These are phyloP conservation scores for Nothophaeocryptopus gaeumannii DNA, from an alignment of 2,329 filamentous ascomycete species.

Conservation along the genomic window DNA sequence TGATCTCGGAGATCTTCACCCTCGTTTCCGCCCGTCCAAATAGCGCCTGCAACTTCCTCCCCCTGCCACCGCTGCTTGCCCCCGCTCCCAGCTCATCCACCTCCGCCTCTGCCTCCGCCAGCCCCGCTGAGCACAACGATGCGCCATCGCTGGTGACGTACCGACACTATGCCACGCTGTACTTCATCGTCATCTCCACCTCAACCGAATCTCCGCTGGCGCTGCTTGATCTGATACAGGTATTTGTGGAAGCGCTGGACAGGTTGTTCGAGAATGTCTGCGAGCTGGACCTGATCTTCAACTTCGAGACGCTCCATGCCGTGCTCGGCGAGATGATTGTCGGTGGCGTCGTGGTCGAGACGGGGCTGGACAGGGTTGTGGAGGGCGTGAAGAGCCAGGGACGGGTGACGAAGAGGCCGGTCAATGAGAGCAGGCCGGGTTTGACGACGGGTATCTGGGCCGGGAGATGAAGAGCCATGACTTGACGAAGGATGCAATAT, in stretches of 20 bases:
- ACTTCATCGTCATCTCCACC: slow-evolving; percentile 97
- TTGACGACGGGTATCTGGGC: slow-evolving; percentile 36
- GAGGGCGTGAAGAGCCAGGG: slow-evolving; percentile 75
- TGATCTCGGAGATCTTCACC: slow-evolving; percentile 95
- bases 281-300: slow-evolving; percentile 97
- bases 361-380: slow-evolving; percentile 82
- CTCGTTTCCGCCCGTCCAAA: slow-evolving; percentile 87
- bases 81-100: slow-evolving; percentile 18
- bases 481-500: no score
- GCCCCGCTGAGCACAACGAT: slow-evolving; percentile 67
- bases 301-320: slow-evolving; percentile 94
- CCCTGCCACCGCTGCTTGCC: slow-evolving; percentile 44
- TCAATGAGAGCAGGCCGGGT: slow-evolving; percentile 61
- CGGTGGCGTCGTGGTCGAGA: slow-evolving; percentile 91
- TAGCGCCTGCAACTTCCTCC: slow-evolving; percentile 97
- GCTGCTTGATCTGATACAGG: slow-evolving; percentile 93
- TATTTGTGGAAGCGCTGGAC: slow-evolving; percentile 94
- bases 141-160: slow-evolving; percentile 94
- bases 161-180: slow-evolving; percentile 95
- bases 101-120: slow-evolving; percentile 44
- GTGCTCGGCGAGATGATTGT: slow-evolving; percentile 91
- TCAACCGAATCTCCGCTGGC: slow-evolving; percentile 94
- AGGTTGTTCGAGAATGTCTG: slow-evolving; percentile 97
- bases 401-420: slow-evolving; percentile 72
- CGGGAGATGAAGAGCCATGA: slow-evolving; percentile 28